Conservation (phyloP, 768 basidiomycete species). For the Boletus rubroflammeus region DNA sequence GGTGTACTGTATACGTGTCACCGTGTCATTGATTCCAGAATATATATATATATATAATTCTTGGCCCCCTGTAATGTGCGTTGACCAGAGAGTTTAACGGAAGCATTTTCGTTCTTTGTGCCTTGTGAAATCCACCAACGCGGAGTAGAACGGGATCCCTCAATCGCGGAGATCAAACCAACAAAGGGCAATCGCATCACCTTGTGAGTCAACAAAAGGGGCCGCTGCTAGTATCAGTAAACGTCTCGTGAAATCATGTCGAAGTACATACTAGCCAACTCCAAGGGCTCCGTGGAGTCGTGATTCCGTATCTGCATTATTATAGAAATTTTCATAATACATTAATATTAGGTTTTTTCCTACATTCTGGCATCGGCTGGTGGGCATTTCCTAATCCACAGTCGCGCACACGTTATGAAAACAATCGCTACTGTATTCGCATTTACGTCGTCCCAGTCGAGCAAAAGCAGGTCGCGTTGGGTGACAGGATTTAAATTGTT, state of each 20-base stretch:
- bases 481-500: background rate
- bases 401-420: background rate
- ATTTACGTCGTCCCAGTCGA: constrained; percentile 1
- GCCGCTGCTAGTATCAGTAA: background rate
- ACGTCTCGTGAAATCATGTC: constrained; percentile 1
- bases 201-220: background rate
- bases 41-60: constrained; percentile 1
- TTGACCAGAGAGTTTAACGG: constrained; percentile 23
- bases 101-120: constrained; percentile 21
- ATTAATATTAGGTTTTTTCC: background rate
- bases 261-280: constrained; percentile 1
- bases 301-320: background rate
- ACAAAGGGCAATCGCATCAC: constrained; percentile 6
- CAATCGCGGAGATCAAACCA: constrained; percentile 32
- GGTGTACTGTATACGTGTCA: constrained; percentile 16
- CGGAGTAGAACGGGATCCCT: constrained; percentile 3
- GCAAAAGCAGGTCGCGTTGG: background rate
- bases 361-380: background rate
- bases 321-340: background rate
- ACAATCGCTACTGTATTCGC: background rate
- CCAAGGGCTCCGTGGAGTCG: constrained; percentile 29
- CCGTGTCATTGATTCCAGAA: background rate
- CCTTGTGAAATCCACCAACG: constrained; percentile 9
- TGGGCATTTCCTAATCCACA: background rate
- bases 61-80: constrained; percentile 12